Evolutionary conservation across 2,329 filamentous ascomycete species (phyloP).

Genomic region (Coniochaeta pulveracea): DNA sequence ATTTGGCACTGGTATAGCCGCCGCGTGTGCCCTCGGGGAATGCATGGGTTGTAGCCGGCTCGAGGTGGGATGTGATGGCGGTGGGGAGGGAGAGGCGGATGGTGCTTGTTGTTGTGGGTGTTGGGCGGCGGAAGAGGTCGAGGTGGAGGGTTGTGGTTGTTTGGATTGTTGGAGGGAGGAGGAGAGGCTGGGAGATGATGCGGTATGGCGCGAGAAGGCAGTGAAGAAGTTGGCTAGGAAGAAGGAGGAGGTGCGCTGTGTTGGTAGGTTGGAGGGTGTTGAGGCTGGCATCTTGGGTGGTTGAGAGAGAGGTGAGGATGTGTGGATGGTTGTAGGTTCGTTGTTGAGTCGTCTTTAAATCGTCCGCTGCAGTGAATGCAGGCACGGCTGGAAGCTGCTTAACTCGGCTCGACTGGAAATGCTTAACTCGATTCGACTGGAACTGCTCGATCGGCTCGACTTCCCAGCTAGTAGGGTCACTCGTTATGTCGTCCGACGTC

Average conservation of each 20-base stretch:
- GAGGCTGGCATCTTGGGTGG: constrained; percentile 1
- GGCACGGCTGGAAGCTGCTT: too few relatives aligned
- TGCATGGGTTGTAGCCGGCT: background rate
- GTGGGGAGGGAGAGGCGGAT: constrained; percentile 6
- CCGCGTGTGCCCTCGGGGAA: constrained; percentile 10
- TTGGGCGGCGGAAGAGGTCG: constrained; percentile 9
- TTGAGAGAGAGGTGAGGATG: background rate
- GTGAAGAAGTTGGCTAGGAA: constrained; percentile 46
- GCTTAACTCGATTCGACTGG: too few relatives aligned
- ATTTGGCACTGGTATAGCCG: constrained; percentile 25
- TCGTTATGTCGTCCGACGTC: background rate
- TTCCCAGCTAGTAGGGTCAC: background rate
- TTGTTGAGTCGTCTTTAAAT: too few relatives aligned
- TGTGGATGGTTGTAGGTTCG: background rate
- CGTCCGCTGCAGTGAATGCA: too few relatives aligned
- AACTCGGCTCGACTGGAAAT: too few relatives aligned
- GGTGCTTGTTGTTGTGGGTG: constrained; percentile 8
- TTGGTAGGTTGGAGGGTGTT: constrained; percentile 27
- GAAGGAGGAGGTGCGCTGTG: constrained; percentile 41
- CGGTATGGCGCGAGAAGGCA: constrained; percentile 38
- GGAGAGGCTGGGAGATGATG: constrained; percentile 14
- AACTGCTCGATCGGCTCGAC: background rate
- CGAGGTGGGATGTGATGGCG: background rate
- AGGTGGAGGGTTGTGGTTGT: constrained; percentile 16
- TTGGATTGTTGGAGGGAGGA: constrained; percentile 21